Evolutionary conservation across 2,329 filamentous ascomycete genomes (phyloP), one percentile per base, ranked within the genome.

Genomic region (Fusarium vanettenii): DNA sequence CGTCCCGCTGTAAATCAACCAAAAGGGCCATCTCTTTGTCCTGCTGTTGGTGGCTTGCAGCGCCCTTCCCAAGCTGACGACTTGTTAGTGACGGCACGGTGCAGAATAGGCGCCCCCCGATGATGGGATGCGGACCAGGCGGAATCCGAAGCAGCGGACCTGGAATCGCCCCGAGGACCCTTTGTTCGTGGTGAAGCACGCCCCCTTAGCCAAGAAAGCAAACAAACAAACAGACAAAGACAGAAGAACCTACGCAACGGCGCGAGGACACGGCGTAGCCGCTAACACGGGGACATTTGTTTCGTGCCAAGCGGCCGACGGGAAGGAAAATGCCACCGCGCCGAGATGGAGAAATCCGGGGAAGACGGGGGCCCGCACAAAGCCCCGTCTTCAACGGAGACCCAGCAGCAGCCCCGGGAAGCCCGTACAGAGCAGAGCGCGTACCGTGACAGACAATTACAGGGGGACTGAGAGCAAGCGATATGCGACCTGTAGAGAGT

Each of bases 311-410:
- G 62, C 55, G 43, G 66, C 66, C 41, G 39, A 64, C 66, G 61
- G 66, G 60, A 68, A 59, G 66, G 50, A 52, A 68, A 55, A 63
- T 56, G 64, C 64, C 70, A 74, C 68, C 60, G 67, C 61, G 64
- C 65, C 57, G 59, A 59, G 29, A 35, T 74, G 69, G 61, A 72
- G 65, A 70, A 74, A 75, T 66, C 69, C 69, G 72, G 72, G 72
- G 72, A 60, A 74, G 61, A 59, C 60, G 50, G 69, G 33, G 55
- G 56, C 14, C 55, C 22, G 48, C 48, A 59, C 33, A 39, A 59
- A 29, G 55, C 18, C 48, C 48, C 25, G 56, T 59, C 56, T 59
- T 31, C 18, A 52, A 52, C 56, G 33, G 56, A 27, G 43, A 25
- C 14, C 14, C n/a, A 39, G 35, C 41, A 27, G 5, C 25, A 25